Conservation (phyloP, 805 yeast genomes). For the Cyberlindnera veronae region DNA sequence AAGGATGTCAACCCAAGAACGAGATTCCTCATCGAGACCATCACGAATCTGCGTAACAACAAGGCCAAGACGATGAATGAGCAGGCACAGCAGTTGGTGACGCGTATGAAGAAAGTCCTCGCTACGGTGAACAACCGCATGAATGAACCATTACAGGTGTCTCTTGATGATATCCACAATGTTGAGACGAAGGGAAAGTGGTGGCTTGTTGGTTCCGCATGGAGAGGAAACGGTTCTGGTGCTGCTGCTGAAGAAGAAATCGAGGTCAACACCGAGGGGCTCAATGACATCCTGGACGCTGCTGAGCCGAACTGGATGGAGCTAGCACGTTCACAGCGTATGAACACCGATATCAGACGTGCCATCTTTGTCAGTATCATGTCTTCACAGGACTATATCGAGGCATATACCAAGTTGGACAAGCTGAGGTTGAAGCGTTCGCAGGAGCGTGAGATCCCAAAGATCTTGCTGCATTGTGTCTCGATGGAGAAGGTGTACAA, state of each 20-base stretch:
- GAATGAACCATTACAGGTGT: slow-evolving; percentile 79
- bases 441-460: slow-evolving; percentile 85
- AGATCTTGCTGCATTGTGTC: slow-evolving; percentile 81
- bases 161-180: slow-evolving; percentile 74
- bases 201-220: slow-evolving; percentile 99
- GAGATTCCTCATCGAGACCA: slow-evolving; percentile 78
- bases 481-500: slow-evolving; percentile 79
- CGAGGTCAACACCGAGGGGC: slow-evolving; percentile 18
- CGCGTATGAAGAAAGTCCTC: slow-evolving; percentile 60
- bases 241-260: slow-evolving; percentile 19
- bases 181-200: slow-evolving; percentile 87
- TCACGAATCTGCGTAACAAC: slow-evolving; percentile 83
- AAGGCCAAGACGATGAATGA: slow-evolving; percentile 58
- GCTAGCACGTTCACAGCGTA: slow-evolving; percentile 79
- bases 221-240: slow-evolving; percentile 64
- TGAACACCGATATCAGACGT: slow-evolving; percentile 93
- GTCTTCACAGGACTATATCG: slow-evolving; percentile 92
- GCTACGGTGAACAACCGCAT: slow-evolving; percentile 47
- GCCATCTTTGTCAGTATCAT: slow-evolving; percentile 91
- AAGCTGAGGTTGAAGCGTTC: slow-evolving; percentile 72
- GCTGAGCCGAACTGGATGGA: slow-evolving; percentile 79
- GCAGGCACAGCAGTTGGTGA: slow-evolving; percentile 46
- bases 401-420: slow-evolving; percentile 79
- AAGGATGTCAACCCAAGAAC: slow-evolving; percentile 56
- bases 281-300: slow-evolving; percentile 18